Conservation (phyloP, 257 asterid genomes). For the Schizonepeta tenuifolia region DNA sequence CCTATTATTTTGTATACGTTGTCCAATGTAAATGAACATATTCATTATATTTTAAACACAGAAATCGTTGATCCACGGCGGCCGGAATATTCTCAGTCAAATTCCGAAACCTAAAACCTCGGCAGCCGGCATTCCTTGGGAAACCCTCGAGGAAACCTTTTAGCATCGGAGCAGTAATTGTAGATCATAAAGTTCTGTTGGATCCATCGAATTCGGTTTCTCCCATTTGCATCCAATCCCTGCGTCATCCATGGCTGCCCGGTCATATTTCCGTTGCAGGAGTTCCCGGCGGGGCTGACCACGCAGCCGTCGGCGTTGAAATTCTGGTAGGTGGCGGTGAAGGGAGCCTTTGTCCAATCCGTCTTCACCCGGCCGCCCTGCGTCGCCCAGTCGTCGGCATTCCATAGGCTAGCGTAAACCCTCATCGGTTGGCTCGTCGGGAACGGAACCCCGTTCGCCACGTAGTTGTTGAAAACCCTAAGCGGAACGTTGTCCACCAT, state of each 20-base stretch:
- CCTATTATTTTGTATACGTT: not conserved
- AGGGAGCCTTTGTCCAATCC: conserved; percentile 67
- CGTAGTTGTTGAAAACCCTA: conserved; percentile 63
- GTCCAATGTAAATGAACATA: not conserved
- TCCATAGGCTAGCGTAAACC: conserved; percentile 58
- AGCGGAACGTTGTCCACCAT: conserved; percentile 64
- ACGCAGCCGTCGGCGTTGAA: conserved; percentile 43
- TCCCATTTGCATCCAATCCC: conserved; percentile 46
- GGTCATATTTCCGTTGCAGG: conserved; percentile 30
- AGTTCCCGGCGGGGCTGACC: conserved; percentile 23
- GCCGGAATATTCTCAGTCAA: not conserved
- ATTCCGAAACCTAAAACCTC: conserved; percentile 28
- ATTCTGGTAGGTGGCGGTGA: conserved; percentile 46
- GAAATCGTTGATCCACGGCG: not conserved
- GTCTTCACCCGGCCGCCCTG: conserved; percentile 72
- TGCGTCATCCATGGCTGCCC: conserved; percentile 53
- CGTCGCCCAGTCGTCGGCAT: conserved; percentile 76
- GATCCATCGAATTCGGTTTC: conserved; percentile 48
- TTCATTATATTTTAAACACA: not conserved
- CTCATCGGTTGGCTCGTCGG: conserved; percentile 62
- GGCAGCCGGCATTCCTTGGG: conserved; percentile 53
- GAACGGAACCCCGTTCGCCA: conserved; percentile 46
- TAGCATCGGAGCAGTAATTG: conserved; percentile 46
- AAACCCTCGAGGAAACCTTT: conserved; percentile 47
- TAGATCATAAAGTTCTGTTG: conserved; percentile 46